A percentile compares a stretch with the other conserved stretches of the same genome.
These are phyloP conservation scores for Trametes punicea DNA, from an alignment of 768 basidiomycete species.

Conservation along the genomic window DNA sequence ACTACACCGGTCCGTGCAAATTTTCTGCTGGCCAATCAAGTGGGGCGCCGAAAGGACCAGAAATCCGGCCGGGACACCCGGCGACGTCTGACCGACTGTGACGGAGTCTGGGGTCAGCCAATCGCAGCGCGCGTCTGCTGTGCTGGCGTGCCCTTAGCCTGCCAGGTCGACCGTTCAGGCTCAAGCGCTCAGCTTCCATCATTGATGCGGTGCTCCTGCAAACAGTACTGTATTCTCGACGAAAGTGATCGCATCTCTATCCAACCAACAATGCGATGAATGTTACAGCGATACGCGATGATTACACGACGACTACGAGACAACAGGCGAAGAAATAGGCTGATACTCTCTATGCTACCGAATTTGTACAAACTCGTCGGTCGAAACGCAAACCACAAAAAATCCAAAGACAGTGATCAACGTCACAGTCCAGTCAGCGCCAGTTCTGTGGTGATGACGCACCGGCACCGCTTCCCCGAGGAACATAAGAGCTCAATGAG, in stretches of 20 bases:
- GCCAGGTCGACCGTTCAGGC: slow-evolving; percentile 4
- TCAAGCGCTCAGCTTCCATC: slow-evolving; percentile 7
- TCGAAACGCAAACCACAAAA: slow-evolving; percentile 5
- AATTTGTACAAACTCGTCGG: slow-evolving; percentile 8
- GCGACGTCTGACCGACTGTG: slow-evolving; percentile 6
- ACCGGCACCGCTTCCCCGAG: slow-evolving; percentile 12
- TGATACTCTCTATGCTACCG: slow-evolving; percentile 6
- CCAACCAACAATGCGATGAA: neutral
- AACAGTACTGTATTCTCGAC: neutral
- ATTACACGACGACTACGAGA: neutral
- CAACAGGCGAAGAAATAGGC: slow-evolving; percentile 9
- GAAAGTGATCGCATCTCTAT: neutral
- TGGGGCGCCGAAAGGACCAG: neutral
- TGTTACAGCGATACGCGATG: slow-evolving; percentile 10
- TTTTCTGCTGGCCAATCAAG: slow-evolving; percentile 18
- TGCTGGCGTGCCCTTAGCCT: neutral
- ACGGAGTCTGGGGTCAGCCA: slow-evolving; percentile 3
- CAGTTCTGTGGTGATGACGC: slow-evolving; percentile 14
- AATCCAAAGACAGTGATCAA: neutral
- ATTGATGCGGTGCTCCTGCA: neutral
- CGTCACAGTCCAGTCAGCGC: slow-evolving; percentile 15
- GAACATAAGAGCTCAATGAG: neutral
- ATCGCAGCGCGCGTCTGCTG: neutral
- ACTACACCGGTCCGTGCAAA: slow-evolving; percentile 10
- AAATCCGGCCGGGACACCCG: neutral